Evolutionary conservation across 805 yeast species (phyloP), one percentile per base, ranked within the genome.

Genomic region (Grigorovia yakushimaensis): DNA sequence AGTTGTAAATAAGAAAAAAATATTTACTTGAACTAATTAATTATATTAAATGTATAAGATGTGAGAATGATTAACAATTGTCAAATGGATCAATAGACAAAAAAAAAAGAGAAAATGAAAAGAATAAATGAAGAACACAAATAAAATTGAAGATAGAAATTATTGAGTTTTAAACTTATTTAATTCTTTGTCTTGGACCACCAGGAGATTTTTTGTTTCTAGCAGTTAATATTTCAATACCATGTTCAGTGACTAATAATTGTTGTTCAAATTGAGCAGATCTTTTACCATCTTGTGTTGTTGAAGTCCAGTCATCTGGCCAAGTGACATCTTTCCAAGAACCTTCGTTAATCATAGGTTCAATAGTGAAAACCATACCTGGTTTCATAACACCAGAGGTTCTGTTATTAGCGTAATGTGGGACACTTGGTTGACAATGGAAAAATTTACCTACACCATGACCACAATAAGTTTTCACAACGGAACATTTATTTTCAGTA

Each of bases 241-340:
- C 98, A 45, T 80, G 82, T 61, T 89, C 98, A 7, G 98, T 93
- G 38, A 93, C 93, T 49, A 93, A 67, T 61, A 93, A 60, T 62
- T 94, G 91, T 64, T 93, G 97, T 68, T 93, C 96, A 58, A 93
- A 93, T 67, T 93, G 98, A 0, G 98, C 98, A 57, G 91, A 82
- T 50, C 77, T 72, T 60, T 79, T 78, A 47, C 98, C 98, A 62
- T 93, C 98, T 39, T 80, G 81, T 17, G 98, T 93, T 17, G 79
- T 78, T 1, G 95, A 79, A 5, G 98, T 93, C 98, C 98, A 93
- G 66, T 87, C 84, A 66, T 93, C 98, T 2, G 98, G 98, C 98
- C 98, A 93, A 48, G 81, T 72, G 49, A 76, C 67, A 66, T 89
- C 98, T 60, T 78, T 78, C 70, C 78, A 83, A 0, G 83, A 70